A percentile compares a stretch with the other conserved stretches of the same genome.
phyloP scores from a whole-genome alignment of 2,329 filamentous ascomycete genomes.

The Fusarium papillatum region DNA sequence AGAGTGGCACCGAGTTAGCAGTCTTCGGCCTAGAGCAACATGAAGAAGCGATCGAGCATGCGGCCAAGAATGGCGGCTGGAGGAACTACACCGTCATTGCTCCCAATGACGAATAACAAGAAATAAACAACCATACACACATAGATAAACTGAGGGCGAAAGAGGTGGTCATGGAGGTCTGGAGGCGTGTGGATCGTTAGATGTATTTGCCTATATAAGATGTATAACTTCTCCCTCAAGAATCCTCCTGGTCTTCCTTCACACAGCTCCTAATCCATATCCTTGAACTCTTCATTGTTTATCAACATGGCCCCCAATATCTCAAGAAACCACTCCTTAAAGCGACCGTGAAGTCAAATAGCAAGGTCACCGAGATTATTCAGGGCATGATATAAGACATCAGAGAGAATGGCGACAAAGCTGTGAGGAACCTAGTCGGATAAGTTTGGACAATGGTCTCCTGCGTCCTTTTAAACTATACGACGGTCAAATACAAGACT shows the following conservation, averaged over 20 bases:
- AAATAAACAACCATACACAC: neutral
- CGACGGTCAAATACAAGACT: constrained; percentile 55
- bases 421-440: constrained; percentile 63
- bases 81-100: constrained; percentile 12
- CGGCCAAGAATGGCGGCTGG: neutral
- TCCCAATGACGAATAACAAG: neutral
- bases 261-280: neutral
- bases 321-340: neutral
- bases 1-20: neutral
- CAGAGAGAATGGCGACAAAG: constrained; percentile 59
- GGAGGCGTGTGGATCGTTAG: neutral
- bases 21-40: constrained; percentile 7
- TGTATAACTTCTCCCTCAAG: neutral
- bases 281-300: neutral
- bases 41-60: constrained; percentile 6
- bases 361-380: constrained; percentile 51
- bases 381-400: constrained; percentile 62
- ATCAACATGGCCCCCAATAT: neutral
- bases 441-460: constrained; percentile 68
- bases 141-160: no score
- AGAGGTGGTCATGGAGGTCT: neutral
- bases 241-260: neutral
- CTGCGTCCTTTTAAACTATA: constrained; percentile 62
- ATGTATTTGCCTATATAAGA: neutral
- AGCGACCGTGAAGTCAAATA: neutral